A percentile compares a stretch with the other conserved stretches of the same genome.
Conservation (phyloP, 1,284 basidiomycete species). For the Ustilago trichophora region DNA sequence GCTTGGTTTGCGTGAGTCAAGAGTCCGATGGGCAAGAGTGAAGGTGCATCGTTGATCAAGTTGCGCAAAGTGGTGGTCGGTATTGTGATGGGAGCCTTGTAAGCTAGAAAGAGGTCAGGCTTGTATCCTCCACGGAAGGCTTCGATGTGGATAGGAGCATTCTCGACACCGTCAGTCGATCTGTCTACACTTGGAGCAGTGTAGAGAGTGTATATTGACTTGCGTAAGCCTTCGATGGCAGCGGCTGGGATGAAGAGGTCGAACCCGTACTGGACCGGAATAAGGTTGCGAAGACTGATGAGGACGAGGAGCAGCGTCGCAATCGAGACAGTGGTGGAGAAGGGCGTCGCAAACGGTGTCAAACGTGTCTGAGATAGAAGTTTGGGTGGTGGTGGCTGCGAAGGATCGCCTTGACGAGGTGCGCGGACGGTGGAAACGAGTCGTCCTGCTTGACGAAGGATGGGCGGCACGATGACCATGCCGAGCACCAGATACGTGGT, state of each 20-base stretch:
- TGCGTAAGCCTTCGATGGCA: slow-evolving; percentile 9
- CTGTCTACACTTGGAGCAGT: slow-evolving; percentile 6
- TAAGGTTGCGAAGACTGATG: slow-evolving; percentile 29
- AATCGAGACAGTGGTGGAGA: slow-evolving; percentile 17
- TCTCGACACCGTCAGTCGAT: background rate
- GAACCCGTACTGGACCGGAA: slow-evolving; percentile 28
- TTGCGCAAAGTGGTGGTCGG: slow-evolving; percentile 31
- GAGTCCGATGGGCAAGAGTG: slow-evolving; percentile 18
- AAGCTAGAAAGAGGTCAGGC: slow-evolving; percentile 38
- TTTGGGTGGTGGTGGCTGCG: slow-evolving; percentile 1
- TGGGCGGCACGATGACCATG: slow-evolving; percentile 25
- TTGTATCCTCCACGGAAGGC: slow-evolving; percentile 31
- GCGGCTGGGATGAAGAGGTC: slow-evolving; percentile 31
- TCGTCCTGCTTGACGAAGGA: slow-evolving; percentile 24
- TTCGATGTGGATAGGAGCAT: slow-evolving; percentile 20
- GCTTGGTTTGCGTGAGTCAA: slow-evolving; percentile 8
- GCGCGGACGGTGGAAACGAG: slow-evolving; percentile 4
- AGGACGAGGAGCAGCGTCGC: slow-evolving; percentile 7
- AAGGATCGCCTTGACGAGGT: background rate
- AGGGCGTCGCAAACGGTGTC: slow-evolving; percentile 31
- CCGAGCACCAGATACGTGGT: slow-evolving; percentile 28
- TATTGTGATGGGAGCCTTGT: slow-evolving; percentile 35
- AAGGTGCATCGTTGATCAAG: slow-evolving; percentile 25
- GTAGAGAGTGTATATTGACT: slow-evolving; percentile 8
- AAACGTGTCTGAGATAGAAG: slow-evolving; percentile 18